These are phyloP conservation scores for Terana coerulea DNA, from an alignment of 768 basidiomycete species.

Conservation along the genomic window DNA sequence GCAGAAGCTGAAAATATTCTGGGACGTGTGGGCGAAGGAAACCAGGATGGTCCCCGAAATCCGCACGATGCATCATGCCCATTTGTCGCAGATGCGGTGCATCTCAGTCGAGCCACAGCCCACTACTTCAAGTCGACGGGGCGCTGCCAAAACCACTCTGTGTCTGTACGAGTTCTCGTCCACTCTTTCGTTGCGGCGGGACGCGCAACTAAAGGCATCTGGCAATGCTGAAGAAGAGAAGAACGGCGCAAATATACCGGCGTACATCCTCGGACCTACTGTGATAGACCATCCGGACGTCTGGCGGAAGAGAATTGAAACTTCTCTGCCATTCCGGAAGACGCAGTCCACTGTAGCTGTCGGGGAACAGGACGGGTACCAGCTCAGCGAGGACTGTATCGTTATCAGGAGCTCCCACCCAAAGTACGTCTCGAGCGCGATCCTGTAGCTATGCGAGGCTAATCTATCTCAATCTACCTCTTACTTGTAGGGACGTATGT, in stretches of 20 bases:
- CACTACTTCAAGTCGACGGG: background rate
- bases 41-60: background rate
- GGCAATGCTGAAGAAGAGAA: background rate
- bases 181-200: background rate
- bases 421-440: background rate
- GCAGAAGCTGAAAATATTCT: background rate
- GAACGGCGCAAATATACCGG: background rate
- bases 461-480: background rate
- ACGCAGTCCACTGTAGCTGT: background rate
- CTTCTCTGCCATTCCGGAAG: background rate
- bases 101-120: background rate
- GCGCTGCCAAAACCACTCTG: background rate
- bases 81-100: background rate
- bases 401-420: background rate
- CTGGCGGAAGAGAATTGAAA: background rate
- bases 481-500: background rate
- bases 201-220: no score
- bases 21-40: background rate
- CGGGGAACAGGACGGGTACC: background rate
- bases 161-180: background rate
- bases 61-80: background rate
- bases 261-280: background rate
- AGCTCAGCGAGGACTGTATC: slow-evolving; percentile 2
- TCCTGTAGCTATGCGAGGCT: background rate
- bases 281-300: slow-evolving; percentile 1